These are phyloP conservation scores for Extremus antarcticus DNA, from an alignment of 495 filamentous ascomycete species.

Conservation along the genomic window DNA sequence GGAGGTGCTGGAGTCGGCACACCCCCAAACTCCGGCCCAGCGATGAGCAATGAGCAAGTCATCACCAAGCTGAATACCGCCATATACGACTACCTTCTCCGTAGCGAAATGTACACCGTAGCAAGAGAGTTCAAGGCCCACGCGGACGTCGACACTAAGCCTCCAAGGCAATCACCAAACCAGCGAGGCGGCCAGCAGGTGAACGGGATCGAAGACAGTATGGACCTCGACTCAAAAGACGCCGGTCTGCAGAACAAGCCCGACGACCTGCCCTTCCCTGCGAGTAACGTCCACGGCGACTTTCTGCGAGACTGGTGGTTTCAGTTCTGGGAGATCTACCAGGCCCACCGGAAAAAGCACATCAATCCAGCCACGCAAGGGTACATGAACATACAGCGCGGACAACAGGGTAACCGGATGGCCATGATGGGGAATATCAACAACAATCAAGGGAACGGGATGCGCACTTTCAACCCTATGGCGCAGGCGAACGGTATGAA, in stretches of 20 bases:
- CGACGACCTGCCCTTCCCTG: conserved; percentile 67
- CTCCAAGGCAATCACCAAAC: conserved; percentile 23
- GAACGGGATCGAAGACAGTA: conserved; percentile 69
- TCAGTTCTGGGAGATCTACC: conserved; percentile 91
- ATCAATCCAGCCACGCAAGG: conserved; percentile 56
- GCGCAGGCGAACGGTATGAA: conserved; percentile 43
- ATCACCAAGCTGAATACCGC: conserved; percentile 63
- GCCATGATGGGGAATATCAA: conserved; percentile 28
- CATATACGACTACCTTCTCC: conserved; percentile 94
- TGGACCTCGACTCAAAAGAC: conserved; percentile 76
- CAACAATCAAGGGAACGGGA: conserved; percentile 57
- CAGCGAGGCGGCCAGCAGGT: conserved; percentile 21
- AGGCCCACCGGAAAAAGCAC: conserved; percentile 57
- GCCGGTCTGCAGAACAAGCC: conserved; percentile 57
- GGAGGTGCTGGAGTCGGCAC: conserved; percentile 15
- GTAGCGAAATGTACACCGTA: conserved; percentile 66
- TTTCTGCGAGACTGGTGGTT: conserved; percentile 94
- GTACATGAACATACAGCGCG: conserved; percentile 49
- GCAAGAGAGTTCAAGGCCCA: conserved; percentile 64
- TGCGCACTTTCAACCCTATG: conserved; percentile 53
- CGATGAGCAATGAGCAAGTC: not conserved
- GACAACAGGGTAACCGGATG: conserved; percentile 3
- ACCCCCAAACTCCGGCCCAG: conserved; percentile 1
- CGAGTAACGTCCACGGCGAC: conserved; percentile 54
- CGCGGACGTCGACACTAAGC: conserved; percentile 20